Base-by-base conservation (phyloP, 176 grass and related monocot species). In the Typha latifolia region DNA sequence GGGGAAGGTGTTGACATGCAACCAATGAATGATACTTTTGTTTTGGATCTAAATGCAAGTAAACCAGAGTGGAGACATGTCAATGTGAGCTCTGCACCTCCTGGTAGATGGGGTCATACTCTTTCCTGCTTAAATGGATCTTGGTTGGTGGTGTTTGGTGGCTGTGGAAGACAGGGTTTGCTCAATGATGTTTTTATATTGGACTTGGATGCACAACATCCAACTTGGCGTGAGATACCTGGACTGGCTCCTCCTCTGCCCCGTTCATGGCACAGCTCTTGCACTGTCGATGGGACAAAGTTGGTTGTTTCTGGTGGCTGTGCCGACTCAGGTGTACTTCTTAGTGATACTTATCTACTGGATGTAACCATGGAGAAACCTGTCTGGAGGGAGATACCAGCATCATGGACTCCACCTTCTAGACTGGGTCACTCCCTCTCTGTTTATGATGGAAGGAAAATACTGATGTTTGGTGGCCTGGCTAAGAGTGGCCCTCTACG, bases 111-210 rank as follows among this genome's bases (percentile, higher is more conserved):
- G 93, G 88, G 88, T 47, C 93, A 97, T 79, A 84, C 85, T 50
- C 67, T 97, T 12, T 89, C 88, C 62, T 97, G 78, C 76, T 63
- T 92, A 64, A 97, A 86, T 84, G 93, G 93, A 74, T 97, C 93
- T 6, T 64, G 86, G 75, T 69, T 97, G 75, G 81, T 92, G 48
- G 37, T 97, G 10, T 97, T 97, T 70, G 93, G 93, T 68, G 93
- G 93, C 31, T 97, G 88, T 24, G 93, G 88, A 14, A 65, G 75
- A 27, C 88, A 92, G 66, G 88, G 93, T 29, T 72, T 97, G 61
- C 88, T 97, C 47, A 92, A 89, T 82, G 93, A 97, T 61, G 87
- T 96, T n/a, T 96, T 96, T 70, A 91, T 96, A 80, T 78, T 96
- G 82, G 93, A 97, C 82, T 73, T 97, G 72, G 93, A 97, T 80